A percentile compares a stretch with the other conserved stretches of the same genome.
These are phyloP conservation scores for Peronospora belbahrii DNA, from an alignment of 352 stramenopile species.

Conservation along the genomic window DNA sequence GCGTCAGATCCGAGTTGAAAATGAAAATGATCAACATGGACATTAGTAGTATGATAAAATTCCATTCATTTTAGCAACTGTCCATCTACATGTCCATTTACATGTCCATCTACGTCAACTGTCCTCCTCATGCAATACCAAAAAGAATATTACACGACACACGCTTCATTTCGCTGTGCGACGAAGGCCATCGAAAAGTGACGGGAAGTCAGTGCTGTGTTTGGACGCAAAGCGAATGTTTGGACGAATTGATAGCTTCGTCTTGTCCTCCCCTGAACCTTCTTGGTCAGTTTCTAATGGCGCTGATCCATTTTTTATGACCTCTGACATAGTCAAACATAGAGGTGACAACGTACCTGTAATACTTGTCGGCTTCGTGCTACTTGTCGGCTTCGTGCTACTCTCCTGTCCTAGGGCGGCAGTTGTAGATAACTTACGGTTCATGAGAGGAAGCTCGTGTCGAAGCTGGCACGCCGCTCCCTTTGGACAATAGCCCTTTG, in stretches of 20 bases:
- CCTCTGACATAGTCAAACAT: constrained; percentile 10
- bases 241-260: constrained; percentile 47
- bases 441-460: constrained; percentile 45
- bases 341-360: constrained; percentile 33
- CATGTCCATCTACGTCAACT: constrained; percentile 7
- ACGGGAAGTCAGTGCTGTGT: constrained; percentile 34
- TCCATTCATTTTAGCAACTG: background rate
- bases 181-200: constrained; percentile 34
- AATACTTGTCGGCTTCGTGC: constrained; percentile 3
- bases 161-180: constrained; percentile 16
- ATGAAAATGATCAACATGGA: constrained; percentile 1
- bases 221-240: constrained; percentile 64
- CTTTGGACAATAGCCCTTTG: constrained; percentile 57
- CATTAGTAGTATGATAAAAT: background rate
- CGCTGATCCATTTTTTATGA: background rate
- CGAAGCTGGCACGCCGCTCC: constrained; percentile 45
- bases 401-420: constrained; percentile 1
- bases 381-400: constrained; percentile 1
- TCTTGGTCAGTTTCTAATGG: constrained; percentile 2
- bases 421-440: constrained; percentile 5
- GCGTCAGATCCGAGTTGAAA: background rate
- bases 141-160: background rate
- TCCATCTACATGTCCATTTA: background rate
- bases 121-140: constrained; percentile 5
- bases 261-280: constrained; percentile 10